Evolutionary conservation across 306 rosid species (phyloP).

Genomic region (Vigna reflexopilosa): DNA sequence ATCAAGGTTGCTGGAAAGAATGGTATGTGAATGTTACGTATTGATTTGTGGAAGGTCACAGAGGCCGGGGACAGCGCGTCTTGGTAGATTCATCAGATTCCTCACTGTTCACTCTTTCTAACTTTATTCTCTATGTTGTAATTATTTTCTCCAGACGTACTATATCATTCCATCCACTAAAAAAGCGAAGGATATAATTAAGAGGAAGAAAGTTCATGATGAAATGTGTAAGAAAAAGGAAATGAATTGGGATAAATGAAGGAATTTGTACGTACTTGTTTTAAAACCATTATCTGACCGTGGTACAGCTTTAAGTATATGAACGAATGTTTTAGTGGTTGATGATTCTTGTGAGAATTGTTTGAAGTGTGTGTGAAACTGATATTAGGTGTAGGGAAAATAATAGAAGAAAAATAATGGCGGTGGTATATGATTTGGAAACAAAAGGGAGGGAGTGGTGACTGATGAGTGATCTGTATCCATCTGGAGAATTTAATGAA

Average conservation of each 20-base stretch:
- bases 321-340: neutral
- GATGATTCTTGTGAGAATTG: neutral
- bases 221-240: neutral
- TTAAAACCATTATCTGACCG: no score
- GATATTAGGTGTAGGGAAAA: neutral
- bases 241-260: neutral
- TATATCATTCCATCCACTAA: neutral
- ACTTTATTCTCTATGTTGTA: constrained; percentile 8
- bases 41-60: constrained; percentile 29
- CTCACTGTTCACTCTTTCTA: neutral
- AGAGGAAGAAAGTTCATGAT: neutral
- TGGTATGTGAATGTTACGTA: constrained; percentile 18
- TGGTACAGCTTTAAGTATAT: no score
- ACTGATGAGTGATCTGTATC: constrained; percentile 54
- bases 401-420: constrained; percentile 26
- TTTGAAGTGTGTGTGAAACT: neutral
- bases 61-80: neutral
- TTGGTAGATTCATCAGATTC: neutral
- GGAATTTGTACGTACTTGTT: neutral
- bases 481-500: constrained; percentile 57
- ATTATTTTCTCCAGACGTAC: constrained; percentile 4
- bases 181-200: constrained; percentile 13
- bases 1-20: constrained; percentile 43
- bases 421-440: neutral
- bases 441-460: neutral